Evolutionary conservation across 345 rosid genomes (phyloP), one percentile per base, ranked within the genome.

Genomic region (Raphanus raphanistrum): DNA sequence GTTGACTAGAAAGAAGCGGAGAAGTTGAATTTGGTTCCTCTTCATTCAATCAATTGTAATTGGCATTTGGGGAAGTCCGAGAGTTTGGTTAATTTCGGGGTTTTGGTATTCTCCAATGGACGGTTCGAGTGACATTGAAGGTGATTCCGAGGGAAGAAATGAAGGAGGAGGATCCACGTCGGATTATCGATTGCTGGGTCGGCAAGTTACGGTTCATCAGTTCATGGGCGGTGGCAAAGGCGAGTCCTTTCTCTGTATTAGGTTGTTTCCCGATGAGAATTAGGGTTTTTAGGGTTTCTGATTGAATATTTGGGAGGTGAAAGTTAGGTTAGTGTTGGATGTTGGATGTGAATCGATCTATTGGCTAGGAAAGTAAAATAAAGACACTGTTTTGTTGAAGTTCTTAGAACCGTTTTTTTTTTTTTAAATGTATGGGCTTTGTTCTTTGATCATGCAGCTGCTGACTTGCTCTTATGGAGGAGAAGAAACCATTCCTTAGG

Each of bases 401-500:
- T 17, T 71, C 33, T 60, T 25, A 72, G 26, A 41, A 31, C 21
- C 36, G 4, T n/a, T n/a, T 58, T 69, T 58, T 61, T 27, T 52
- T 35, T 35, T 35, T 35, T 6, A 6, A 38, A 69, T 63, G 31
- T 28, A 28, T 2, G 3, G 76, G 62, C 21, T 63, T 74, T 63
- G 62, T 69, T 74, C 17, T 54, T 43, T 64, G 41, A 41, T 74
- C 45, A 38, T 38, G 63, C 76, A 94, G 97, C 85, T 85, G 95
- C 93, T 59, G 97, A 94, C 68, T 79, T 92, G 50, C 87, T 89
- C 41, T 76, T 90, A 83, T 94, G 98, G 98, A 90, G 83, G 86
- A 88, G 80, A 73, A 59, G 84, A 45, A 88, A 43, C 77, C 84
- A 76, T 63, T 89, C 98, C 43, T 74, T 89, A 11, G 92, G 91